These are phyloP conservation scores for Gaultheria prostrata DNA, from an alignment of 148 eudicot genomes.

Conservation along the genomic window DNA sequence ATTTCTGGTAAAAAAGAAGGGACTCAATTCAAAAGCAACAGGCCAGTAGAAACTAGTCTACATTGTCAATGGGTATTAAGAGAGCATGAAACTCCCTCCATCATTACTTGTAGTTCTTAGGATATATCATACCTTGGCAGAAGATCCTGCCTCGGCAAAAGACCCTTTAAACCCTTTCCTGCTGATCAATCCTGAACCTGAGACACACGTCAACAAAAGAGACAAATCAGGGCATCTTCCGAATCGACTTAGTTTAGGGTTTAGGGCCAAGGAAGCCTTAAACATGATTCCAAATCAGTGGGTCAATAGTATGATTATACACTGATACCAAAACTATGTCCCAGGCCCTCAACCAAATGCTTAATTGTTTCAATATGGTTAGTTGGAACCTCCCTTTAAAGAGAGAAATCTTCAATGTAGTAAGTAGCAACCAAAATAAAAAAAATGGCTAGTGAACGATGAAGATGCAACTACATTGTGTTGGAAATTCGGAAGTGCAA, in stretches of 20 bases:
- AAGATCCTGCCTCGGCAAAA: constrained; percentile 70
- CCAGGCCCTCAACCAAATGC: not conserved
- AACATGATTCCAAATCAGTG: not conserved
- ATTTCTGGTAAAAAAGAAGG: constrained; percentile 49
- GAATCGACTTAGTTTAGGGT: not conserved
- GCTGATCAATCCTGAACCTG: constrained; percentile 79
- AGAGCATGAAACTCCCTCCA: not conserved
- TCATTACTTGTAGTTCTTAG: not conserved
- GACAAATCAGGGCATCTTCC: not conserved
- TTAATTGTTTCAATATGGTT: not conserved
- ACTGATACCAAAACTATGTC: not conserved
- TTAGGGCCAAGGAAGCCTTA: not conserved
- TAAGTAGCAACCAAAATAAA: not conserved
- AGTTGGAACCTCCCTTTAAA: not conserved
- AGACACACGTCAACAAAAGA: constrained; percentile 7
- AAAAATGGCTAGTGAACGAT: not conserved
- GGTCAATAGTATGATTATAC: not conserved
- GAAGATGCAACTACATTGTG: not conserved
- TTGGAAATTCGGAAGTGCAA: not conserved
- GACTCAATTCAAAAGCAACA: not conserved
- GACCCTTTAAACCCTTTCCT: constrained; percentile 89
- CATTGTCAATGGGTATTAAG: not conserved
- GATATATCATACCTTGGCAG: constrained; percentile 64
- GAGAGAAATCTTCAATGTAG: not conserved
- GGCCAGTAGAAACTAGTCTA: not conserved